Evolutionary conservation across 208 protist species (phyloP).

Genomic region (Crithidia mellificae): DNA sequence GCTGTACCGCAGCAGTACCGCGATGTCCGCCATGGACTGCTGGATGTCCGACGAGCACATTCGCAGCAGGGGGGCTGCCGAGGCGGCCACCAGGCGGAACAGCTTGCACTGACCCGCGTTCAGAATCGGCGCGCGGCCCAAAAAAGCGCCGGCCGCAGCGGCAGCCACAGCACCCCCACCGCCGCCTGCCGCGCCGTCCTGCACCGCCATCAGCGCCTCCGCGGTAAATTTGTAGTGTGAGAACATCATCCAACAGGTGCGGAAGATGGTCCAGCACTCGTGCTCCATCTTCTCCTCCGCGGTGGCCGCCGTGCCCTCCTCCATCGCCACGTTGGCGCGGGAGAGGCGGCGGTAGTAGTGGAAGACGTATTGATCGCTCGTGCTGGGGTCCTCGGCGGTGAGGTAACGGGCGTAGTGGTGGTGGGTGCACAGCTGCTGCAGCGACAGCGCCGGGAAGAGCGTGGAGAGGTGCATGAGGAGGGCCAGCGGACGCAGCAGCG

Average conservation of each 20-base stretch:
- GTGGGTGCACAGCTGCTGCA: slow-evolving; percentile 56
- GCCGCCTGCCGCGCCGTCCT: slow-evolving; percentile 16
- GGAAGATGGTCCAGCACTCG: slow-evolving; percentile 52
- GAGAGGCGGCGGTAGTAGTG: slow-evolving; percentile 58
- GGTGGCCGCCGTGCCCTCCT: slow-evolving; percentile 15
- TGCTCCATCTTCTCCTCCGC: slow-evolving; percentile 30
- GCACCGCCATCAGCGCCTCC: slow-evolving; percentile 44
- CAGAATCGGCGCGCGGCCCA: slow-evolving; percentile 25
- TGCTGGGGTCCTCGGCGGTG: slow-evolving; percentile 39
- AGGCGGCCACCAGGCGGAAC: slow-evolving; percentile 61
- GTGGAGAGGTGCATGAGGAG: slow-evolving; percentile 67
- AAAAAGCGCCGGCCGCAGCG: not conserved
- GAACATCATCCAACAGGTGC: slow-evolving; percentile 80
- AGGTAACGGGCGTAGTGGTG: slow-evolving; percentile 54
- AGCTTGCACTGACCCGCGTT: slow-evolving; percentile 43
- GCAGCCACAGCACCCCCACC: not conserved
- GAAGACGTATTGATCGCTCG: slow-evolving; percentile 51
- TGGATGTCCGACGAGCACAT: slow-evolving; percentile 85
- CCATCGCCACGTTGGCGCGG: slow-evolving; percentile 15
- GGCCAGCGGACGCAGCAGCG: slow-evolving; percentile 61
- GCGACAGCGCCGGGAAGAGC: slow-evolving; percentile 58
- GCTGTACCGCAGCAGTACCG: slow-evolving; percentile 56
- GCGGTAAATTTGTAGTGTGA: slow-evolving; percentile 75
- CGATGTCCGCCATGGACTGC: slow-evolving; percentile 71
- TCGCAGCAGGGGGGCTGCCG: slow-evolving; percentile 65